Percentiles rank a stretch among this genome's conserved stretches.
These are phyloP conservation scores for Cadophora malorum DNA, from an alignment of 2,329 filamentous ascomycete genomes.

Conservation along the genomic window DNA sequence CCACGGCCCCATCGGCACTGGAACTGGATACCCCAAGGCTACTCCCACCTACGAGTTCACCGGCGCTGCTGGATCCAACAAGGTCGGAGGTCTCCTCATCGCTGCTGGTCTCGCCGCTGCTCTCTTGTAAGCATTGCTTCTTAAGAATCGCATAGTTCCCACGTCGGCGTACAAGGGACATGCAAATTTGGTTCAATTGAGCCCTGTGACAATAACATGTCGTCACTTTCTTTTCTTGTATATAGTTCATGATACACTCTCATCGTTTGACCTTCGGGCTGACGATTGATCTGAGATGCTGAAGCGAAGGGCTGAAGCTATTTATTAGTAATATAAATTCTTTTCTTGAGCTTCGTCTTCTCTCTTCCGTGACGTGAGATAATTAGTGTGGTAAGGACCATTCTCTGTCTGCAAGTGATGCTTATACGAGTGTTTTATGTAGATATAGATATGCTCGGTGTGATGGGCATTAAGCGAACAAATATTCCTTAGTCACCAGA, in stretches of 20 bases:
- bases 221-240: conserved; percentile 12
- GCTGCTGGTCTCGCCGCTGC: conserved; percentile 9
- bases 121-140: conserved; percentile 9
- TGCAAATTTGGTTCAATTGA: neutral
- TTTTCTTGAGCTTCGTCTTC: neutral
- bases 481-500: too few species aligned
- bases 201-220: neutral
- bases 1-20: neutral
- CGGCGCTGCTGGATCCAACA: conserved; percentile 10
- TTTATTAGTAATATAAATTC: conserved; percentile 6
- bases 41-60: conserved; percentile 1
- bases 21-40: neutral
- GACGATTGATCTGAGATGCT: conserved; percentile 3
- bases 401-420: too few species aligned
- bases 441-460: too few species aligned
- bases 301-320: conserved; percentile 9
- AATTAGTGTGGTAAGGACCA: too few species aligned
- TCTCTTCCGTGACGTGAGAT: neutral
- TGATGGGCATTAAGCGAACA: too few species aligned
- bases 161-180: neutral
- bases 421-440: too few species aligned
- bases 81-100: conserved; percentile 7
- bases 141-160: neutral
- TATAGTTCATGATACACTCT: conserved; percentile 12
- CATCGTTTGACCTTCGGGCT: neutral